phyloP scores from a whole-genome alignment of 768 basidiomycete species.

The Rhizopogon rudus region DNA sequence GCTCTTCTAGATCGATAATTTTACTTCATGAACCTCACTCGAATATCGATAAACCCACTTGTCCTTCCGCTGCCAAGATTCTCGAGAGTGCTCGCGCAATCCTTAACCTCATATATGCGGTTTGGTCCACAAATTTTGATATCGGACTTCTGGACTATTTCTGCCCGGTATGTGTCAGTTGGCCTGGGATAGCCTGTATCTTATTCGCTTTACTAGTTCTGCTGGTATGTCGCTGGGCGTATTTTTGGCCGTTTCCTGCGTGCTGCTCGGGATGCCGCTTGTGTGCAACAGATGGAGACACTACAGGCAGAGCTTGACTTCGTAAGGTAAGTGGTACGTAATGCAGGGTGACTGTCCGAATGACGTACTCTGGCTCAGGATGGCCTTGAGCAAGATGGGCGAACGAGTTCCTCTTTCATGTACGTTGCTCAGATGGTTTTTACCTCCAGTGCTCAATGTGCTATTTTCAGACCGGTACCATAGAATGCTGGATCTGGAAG shows the following conservation, averaged over 20 bases:
- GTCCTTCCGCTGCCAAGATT: conserved; percentile 66
- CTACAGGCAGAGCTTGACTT: conserved; percentile 63
- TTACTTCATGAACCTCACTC: conserved; percentile 77
- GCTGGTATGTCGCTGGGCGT: conserved; percentile 66
- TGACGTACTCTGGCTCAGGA: conserved; percentile 28
- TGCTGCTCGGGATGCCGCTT: conserved; percentile 54
- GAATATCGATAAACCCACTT: conserved; percentile 49
- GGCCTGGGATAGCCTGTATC: neutral
- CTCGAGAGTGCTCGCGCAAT: conserved; percentile 61
- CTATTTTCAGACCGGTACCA: conserved; percentile 15
- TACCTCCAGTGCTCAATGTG: neutral
- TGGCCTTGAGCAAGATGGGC: conserved; percentile 57
- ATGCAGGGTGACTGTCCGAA: neutral
- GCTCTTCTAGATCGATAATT: conserved; percentile 49
- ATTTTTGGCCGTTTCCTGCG: conserved; percentile 64
- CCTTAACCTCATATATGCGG: conserved; percentile 59
- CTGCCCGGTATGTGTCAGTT: conserved; percentile 45
- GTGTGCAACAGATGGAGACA: conserved; percentile 51
- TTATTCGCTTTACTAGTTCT: conserved; percentile 36
- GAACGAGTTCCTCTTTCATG: conserved; percentile 63
- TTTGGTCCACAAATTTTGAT: conserved; percentile 70
- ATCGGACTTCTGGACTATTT: conserved; percentile 67
- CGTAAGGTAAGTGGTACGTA: conserved; percentile 44
- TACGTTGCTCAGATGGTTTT: conserved; percentile 16
- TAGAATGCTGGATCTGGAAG: conserved; percentile 17